A percentile compares a stretch with the other conserved stretches of the same genome.
phyloP scores from a whole-genome alignment of 306 rosid genomes.

The Cucumis hystrix region DNA sequence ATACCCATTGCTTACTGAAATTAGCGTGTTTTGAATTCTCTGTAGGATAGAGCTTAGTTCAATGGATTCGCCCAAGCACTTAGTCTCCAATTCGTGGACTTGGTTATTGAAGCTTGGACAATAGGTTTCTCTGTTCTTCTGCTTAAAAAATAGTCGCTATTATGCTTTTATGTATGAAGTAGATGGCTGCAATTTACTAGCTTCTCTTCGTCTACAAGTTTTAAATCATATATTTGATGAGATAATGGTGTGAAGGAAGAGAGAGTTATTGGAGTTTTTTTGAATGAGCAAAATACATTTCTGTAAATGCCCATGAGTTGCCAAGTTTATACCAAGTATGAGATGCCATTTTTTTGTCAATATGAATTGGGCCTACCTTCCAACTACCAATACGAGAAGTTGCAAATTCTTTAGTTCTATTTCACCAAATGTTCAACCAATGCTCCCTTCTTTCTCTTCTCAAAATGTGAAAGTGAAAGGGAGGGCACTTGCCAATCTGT shows the following conservation, averaged over 20 bases:
- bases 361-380: neutral
- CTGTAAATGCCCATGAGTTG: neutral
- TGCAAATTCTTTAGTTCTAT: conserved; percentile 15
- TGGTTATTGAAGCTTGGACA: neutral
- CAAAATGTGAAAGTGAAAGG: conserved; percentile 22
- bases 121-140: neutral
- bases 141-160: neutral
- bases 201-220: neutral
- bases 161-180: neutral
- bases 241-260: neutral
- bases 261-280: neutral
- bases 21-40: neutral
- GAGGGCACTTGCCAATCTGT: conserved; percentile 36
- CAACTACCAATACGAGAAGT: neutral
- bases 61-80: neutral
- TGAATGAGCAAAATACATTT: neutral
- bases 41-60: neutral
- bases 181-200: neutral
- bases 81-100: neutral
- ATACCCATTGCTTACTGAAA: neutral
- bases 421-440: conserved; percentile 15
- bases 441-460: conserved; percentile 10
- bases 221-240: neutral
- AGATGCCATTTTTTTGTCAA: neutral
- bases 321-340: neutral